These are phyloP conservation scores for Linaria vulgaris DNA, from an alignment of 257 asterid species.

Conservation along the genomic window DNA sequence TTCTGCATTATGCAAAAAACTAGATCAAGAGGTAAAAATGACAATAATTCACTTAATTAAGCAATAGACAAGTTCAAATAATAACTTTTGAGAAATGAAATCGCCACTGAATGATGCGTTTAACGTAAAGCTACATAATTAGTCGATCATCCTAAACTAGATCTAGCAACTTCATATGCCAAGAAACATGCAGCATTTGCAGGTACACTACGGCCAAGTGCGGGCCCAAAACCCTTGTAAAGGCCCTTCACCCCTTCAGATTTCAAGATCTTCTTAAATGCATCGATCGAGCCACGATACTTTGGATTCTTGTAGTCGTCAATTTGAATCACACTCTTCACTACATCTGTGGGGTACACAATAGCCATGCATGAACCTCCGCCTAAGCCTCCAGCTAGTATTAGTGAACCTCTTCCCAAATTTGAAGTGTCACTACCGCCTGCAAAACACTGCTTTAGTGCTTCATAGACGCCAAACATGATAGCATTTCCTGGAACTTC, in stretches of 20 bases:
- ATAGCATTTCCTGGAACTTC: constrained; percentile 89
- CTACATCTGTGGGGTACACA: constrained; percentile 77
- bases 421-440: constrained; percentile 71
- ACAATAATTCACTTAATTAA: no score
- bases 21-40: no score
- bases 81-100: no score
- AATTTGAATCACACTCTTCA: constrained; percentile 76
- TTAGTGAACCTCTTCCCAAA: constrained; percentile 65
- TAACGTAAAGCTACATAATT: no score
- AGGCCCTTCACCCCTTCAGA: constrained; percentile 73
- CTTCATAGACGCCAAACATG: constrained; percentile 87
- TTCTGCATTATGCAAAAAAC: no score
- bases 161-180: constrained; percentile 74
- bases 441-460: constrained; percentile 59
- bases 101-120: no score
- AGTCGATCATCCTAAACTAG: constrained; percentile 60
- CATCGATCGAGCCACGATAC: constrained; percentile 64
- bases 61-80: no score
- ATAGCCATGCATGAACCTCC: constrained; percentile 73
- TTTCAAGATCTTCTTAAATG: constrained; percentile 65
- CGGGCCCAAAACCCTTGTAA: constrained; percentile 87
- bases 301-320: constrained; percentile 76
- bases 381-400: constrained; percentile 72
- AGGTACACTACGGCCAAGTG: constrained; percentile 84
- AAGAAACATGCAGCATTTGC: constrained; percentile 90